Base-by-base conservation (phyloP, 164 flowering plant species). In the Amborella trichopoda region DNA sequence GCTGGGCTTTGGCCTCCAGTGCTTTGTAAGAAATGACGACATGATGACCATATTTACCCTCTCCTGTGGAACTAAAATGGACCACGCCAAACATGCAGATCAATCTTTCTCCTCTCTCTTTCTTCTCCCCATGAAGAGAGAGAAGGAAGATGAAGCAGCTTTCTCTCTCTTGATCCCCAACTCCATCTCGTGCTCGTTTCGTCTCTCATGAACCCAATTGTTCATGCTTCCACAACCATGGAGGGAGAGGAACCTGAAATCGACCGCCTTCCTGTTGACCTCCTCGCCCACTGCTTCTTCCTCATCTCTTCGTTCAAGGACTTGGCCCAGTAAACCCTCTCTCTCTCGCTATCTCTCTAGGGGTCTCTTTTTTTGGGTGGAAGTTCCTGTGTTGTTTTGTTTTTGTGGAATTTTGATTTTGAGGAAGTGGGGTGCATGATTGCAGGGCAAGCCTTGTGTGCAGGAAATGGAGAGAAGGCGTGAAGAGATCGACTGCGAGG, bases 401-500 rank as follows among this genome's bases (percentile, higher is more conserved):
- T 28, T 32, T 32, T 32, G 36, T 32, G 36, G 36, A n/a, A 10
- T 32, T 32, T 32, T 11, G 36, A 10, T 46, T 26, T 32, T 21
- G 36, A 11, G 36, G 11, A 10, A 10, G 2, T 32, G 36, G 36
- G 36, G n/a, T 32, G 40, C 19, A 5, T 0, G 24, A 6, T 44
- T 26, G 13, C 30, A 54, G 64, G 46, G 47, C 55, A 33, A 63
- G 66, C 26, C 25, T 78, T 4, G 96, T 86, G 8, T 78, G 94
- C 48, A 68, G 61, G 75, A 91, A 78, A 83, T 91, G 98, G 98
- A 80, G 73, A 52, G 54, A 65, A 37, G 98, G 78, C 6, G 94
- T 91, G 72, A 77, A 73, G 59, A 72, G 68, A 54, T 81, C 90
- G 2, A 28, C 81, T 30, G 94, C 77, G 3, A 49, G 83, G 54